Conservation (phyloP, 192 early-diverging fungal species). For the Jimgerdemannia lactiflua region DNA sequence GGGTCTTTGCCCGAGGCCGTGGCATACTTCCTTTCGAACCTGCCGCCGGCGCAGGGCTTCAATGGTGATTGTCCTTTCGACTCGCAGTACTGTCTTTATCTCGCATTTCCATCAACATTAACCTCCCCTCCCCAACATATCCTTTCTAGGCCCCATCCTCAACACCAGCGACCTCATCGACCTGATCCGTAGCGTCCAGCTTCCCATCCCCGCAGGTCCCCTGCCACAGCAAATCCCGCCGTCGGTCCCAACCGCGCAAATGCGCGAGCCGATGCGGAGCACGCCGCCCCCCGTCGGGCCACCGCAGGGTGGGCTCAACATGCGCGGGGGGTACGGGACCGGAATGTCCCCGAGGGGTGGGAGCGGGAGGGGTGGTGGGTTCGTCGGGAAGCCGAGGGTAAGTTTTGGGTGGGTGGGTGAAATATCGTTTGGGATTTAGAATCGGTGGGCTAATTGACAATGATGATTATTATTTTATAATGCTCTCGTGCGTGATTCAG, state of each 20-base stretch:
- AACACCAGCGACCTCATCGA: constrained; percentile 37
- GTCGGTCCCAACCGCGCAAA: constrained; percentile 6
- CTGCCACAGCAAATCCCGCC: constrained; percentile 2
- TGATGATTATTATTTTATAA: no score
- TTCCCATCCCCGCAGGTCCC: constrained; percentile 32
- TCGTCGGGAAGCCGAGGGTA: constrained; percentile 30
- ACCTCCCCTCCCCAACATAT: no score
- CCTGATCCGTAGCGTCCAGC: constrained; percentile 34
- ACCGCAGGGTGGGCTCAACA: constrained; percentile 19
- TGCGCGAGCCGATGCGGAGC: constrained; percentile 17
- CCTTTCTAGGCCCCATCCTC: constrained; percentile 26
- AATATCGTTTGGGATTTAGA: neutral
- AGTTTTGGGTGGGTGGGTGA: constrained; percentile 7
- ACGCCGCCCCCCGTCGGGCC: constrained; percentile 12
- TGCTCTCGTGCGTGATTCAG: neutral
- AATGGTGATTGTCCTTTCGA: constrained; percentile 22
- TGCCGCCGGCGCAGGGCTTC: constrained; percentile 39
- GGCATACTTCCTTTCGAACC: constrained; percentile 39
- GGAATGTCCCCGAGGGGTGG: neutral
- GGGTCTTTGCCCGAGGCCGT: constrained; percentile 41
- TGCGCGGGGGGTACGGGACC: constrained; percentile 11
- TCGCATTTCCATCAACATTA: no score
- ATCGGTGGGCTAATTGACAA: no score
- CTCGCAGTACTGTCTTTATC: neutral
- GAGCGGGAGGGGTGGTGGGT: constrained; percentile 11